Percentiles rank a stretch among this genome's conserved stretches.
Evolutionary conservation across 768 basidiomycete species (phyloP).

Genomic region (Phaeolepiota aurea): DNA sequence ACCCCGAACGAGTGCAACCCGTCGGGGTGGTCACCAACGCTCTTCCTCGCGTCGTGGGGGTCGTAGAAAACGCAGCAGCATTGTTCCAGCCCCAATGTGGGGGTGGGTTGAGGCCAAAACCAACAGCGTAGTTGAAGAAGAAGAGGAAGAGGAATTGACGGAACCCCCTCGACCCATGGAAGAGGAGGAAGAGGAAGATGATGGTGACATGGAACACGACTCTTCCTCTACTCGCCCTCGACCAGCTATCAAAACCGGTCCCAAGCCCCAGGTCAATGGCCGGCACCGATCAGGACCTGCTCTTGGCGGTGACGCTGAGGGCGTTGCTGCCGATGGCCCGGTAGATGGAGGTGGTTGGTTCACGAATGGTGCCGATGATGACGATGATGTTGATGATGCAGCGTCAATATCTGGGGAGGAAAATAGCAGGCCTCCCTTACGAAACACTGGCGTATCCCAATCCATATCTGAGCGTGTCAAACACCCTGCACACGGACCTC

Average conservation of each 20-base stretch:
- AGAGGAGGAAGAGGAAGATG: conserved; percentile 44
- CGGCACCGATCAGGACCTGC: background rate
- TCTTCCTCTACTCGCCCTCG: background rate
- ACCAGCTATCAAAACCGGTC: conserved; percentile 1
- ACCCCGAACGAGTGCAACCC: background rate
- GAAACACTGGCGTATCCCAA: background rate
- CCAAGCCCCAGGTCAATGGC: background rate
- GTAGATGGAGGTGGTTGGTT: background rate
- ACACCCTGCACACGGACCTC: background rate
- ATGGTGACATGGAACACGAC: conserved; percentile 26
- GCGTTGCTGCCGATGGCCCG: conserved; percentile 2
- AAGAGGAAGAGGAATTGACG: conserved; percentile 40
- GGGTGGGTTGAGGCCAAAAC: conserved; percentile 61
- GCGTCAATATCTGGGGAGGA: conserved; percentile 4
- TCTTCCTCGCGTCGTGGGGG: conserved; percentile 15
- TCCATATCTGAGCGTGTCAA: background rate
- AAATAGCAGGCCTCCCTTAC: background rate
- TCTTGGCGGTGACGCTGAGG: background rate
- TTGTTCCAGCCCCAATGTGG: conserved; percentile 81
- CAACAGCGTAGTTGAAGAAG: conserved; percentile 30
- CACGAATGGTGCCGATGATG: conserved; percentile 4
- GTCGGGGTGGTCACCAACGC: conserved; percentile 11
- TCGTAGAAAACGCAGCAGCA: conserved; percentile 51
- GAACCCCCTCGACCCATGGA: conserved; percentile 48
- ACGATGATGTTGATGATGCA: conserved; percentile 11